Conservation (phyloP, 768 basidiomycete species). For the Scleroderma bovista region DNA sequence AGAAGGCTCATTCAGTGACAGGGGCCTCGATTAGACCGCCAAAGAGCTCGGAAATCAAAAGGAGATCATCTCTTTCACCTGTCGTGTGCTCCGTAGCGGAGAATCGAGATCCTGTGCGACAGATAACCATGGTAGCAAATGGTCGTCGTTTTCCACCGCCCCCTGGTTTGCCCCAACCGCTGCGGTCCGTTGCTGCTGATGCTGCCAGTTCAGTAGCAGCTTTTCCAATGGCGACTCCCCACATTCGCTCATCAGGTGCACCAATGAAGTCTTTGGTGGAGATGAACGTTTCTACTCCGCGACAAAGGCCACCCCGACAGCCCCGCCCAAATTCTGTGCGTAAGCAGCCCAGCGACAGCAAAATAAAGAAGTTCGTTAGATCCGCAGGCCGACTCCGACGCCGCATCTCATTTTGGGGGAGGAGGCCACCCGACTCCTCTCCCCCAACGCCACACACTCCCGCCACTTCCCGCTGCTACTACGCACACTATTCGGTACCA, state of each 20-base stretch:
- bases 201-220: not conserved
- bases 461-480: no score
- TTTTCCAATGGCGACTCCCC: not conserved
- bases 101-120: not conserved
- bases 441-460: no score
- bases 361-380: constrained; percentile 15
- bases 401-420: no score
- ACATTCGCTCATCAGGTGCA: no score
- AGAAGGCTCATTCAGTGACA: constrained; percentile 16
- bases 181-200: not conserved
- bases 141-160: constrained; percentile 5
- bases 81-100: constrained; percentile 10
- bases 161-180: constrained; percentile 4
- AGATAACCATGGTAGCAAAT: not conserved
- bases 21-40: constrained; percentile 4
- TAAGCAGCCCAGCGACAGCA: constrained; percentile 8
- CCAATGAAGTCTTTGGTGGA: constrained; percentile 26
- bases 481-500: no score
- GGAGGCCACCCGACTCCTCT: no score
- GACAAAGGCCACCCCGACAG: constrained; percentile 5
- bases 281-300: constrained; percentile 20
- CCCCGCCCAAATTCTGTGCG: constrained; percentile 12
- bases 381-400: constrained; percentile 21
- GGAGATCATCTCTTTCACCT: constrained; percentile 18
- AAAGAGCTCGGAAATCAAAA: constrained; percentile 5